Conservation (phyloP, 78 protist species). For the Dictyostelium brefeldianum region DNA sequence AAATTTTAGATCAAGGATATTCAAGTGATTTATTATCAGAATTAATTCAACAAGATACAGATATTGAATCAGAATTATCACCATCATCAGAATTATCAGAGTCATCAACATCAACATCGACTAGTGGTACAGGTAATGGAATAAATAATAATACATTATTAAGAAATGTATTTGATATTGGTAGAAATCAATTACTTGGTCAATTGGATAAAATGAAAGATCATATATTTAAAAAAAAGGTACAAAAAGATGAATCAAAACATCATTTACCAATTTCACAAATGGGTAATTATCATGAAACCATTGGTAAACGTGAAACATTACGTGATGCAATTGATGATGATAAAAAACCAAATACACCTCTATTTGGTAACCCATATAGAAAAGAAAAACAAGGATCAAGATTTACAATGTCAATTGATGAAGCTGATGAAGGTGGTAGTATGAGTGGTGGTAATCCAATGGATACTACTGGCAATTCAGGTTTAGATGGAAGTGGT, state of each 20-base stretch:
- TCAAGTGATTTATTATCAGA: neutral
- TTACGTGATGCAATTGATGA: slow-evolving; percentile 66
- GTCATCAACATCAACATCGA: neutral
- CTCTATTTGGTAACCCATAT: slow-evolving; percentile 83
- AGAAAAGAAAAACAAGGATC: slow-evolving; percentile 70
- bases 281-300: slow-evolving; percentile 81
- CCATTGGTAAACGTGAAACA: slow-evolving; percentile 34
- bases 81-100: neutral
- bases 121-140: neutral
- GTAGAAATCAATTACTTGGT: slow-evolving; percentile 4
- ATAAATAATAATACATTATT: neutral
- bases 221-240: slow-evolving; percentile 41
- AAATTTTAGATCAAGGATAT: slow-evolving; percentile 24
- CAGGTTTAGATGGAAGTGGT: no score
- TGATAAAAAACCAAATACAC: slow-evolving; percentile 48
- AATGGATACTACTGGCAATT: neutral
- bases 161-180: slow-evolving; percentile 81
- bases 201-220: slow-evolving; percentile 62
- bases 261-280: slow-evolving; percentile 73
- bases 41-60: neutral
- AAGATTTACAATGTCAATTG: slow-evolving; percentile 55
- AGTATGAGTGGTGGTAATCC: no score
- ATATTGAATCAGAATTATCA: neutral
- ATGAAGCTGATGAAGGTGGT: slow-evolving; percentile 71
- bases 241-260: slow-evolving; percentile 38